A percentile compares a stretch with the other conserved stretches of the same genome.
Conservation (phyloP, 208 protist species). For the Wallacemonas rigidus region DNA sequence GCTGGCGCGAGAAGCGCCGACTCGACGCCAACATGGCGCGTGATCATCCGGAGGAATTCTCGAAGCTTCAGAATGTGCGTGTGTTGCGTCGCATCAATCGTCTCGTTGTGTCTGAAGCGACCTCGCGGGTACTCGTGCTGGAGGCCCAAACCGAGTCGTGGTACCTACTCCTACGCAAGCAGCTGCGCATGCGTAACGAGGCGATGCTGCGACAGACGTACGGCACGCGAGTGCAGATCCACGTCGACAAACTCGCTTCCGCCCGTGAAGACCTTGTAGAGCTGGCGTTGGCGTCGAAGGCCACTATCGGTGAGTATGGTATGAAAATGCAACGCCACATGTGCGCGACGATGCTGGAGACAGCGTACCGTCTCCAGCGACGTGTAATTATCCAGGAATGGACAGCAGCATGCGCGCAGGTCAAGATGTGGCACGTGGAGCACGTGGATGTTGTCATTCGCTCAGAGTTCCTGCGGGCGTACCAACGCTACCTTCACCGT, state of each 20-base stretch:
- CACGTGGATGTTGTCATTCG: constrained; percentile 41
- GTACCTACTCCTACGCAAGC: constrained; percentile 40
- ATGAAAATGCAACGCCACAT: constrained; percentile 18
- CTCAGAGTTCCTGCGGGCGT: constrained; percentile 30
- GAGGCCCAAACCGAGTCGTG: constrained; percentile 47
- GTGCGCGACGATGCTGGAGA: constrained; percentile 26
- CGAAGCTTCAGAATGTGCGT: constrained; percentile 31
- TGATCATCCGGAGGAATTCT: constrained; percentile 37
- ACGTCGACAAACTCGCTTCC: constrained; percentile 41
- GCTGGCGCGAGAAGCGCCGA: constrained; percentile 46
- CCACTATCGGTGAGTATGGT: constrained; percentile 21
- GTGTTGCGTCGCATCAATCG: constrained; percentile 39
- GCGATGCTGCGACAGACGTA: constrained; percentile 58
- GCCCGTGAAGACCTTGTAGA: constrained; percentile 26
- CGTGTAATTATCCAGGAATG: constrained; percentile 42
- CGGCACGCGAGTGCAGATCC: constrained; percentile 41
- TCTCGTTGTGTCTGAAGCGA: constrained; percentile 47
- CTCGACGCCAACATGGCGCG: constrained; percentile 28
- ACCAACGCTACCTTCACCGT: constrained; percentile 31
- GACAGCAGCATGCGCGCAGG: constrained; percentile 22
- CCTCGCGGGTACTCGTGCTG: constrained; percentile 45
- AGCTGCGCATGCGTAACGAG: constrained; percentile 45
- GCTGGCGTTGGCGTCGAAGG: constrained; percentile 35
- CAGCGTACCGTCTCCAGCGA: constrained; percentile 40
- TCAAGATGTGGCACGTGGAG: constrained; percentile 49